Base-by-base conservation (phyloP, 1,284 basidiomycete genomes). In the Rhizoctonia solani region DNA sequence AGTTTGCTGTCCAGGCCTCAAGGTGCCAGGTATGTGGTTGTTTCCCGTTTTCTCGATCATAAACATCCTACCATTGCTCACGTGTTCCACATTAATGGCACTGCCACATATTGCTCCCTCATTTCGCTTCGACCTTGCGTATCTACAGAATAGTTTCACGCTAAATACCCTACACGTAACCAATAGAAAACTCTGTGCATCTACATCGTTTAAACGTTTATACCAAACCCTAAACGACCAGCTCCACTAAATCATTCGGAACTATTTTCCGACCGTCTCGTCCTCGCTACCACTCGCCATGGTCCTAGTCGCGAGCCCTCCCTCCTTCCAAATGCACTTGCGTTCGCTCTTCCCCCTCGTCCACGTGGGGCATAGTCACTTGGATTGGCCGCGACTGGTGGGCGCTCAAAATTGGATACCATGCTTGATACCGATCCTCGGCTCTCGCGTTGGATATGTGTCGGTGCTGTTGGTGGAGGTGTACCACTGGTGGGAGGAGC, bases 251-350 rank as follows among this genome's bases (percentile, higher is more conserved):
- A 44, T 44, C 19, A 16, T 44, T 44, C 41, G 19, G 41, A 44
- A 49, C 59, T 56, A 71, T 73, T 73, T 76, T 41, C 73, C 73
- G 34, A 88, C 80, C 56, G 88, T 78, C 72, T 88, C 83, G 70
- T 91, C 89, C 75, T 92, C 90, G 39, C 89, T 88, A 74, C 91
- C 89, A 73, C 87, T 89, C 47, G 86, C 87, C 85, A 89, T 87
- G 67, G 88, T 88, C 75, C 88, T 83, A 73, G 88, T 82, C 63
- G 87, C 85, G 68, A 92, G 83, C 41, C 16, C 58, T 84, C 80
- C 47, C 82, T 82, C 73, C 88, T 82, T 63, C 87, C 85, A 69
- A 92, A 83, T 63, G 84, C 80, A 46, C 83, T 81, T 52, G 82
- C 74, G 25, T 65, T 68, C 16, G 71, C 79, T 70, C 83, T 77